Evolutionary conservation across 2,329 filamentous ascomycete genomes (phyloP), one percentile per base, ranked within the genome.

Genomic region (Claviceps sp.): DNA sequence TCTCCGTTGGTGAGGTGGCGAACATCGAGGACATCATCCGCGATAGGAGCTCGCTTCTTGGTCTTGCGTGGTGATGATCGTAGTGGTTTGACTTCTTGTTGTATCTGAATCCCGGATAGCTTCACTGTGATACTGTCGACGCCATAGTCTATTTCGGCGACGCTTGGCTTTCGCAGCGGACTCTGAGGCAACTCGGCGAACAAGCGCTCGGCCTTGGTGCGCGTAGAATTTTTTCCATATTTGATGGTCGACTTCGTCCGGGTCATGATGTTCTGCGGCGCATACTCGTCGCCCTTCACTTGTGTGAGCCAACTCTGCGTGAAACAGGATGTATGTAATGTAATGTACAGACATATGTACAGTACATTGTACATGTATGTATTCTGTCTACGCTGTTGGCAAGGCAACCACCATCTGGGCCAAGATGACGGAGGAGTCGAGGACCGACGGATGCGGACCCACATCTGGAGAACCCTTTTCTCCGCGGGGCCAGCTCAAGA

Each of bases 141-240:
- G 17, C 58, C 57, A 45, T 65, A 59, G 40, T 62, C 54, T 29
- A 53, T 49, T 3, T 43, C 50, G 16, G 46, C 51, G 22, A 44
- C 23, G 23, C 53, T 49, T 40, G 58, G 58, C 45, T 57, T 62
- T 47, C 72, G 70, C 49, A 71, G 54, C 3, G 77, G 77, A 45
- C 72, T 77, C 52, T 71, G 70, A 0, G 76, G 74, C 8, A 79
- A 62, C 57, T 77, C 73, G 20, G 71, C 71, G 55, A 79, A 77
- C 45, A 77, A 63, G 22, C 73, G 68, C 43, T 75, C 69, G 17
- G 70, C 66, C 53, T 68, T 75, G 26, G 72, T 66, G 45, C 71
- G 71, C 53, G 68, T 75, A 34, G 68, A 66, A 45, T 67, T 66
- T 54, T 74, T 77, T 53, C 77, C 77, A 64, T 79, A 80, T 52